Conservation (phyloP, 2,329 filamentous ascomycete species). For the Apiospora pterosperma region DNA sequence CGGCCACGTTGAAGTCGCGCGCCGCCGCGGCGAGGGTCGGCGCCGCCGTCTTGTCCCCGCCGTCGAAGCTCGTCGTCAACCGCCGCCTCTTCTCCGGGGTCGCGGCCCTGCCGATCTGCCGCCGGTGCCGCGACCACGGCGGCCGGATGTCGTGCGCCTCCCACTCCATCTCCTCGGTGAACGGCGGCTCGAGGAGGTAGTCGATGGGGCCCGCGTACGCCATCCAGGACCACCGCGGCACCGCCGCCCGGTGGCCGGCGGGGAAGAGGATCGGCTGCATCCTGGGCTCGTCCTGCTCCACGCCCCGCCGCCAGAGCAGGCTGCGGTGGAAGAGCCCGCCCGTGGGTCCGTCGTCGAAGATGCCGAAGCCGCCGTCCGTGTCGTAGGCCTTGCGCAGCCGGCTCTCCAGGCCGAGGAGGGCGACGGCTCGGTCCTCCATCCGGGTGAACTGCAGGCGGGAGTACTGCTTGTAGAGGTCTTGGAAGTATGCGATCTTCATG, state of each 20-base stretch:
- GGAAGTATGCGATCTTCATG: constrained; percentile 10
- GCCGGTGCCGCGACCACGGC: background rate
- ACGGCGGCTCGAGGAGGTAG: background rate
- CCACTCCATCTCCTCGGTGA: background rate
- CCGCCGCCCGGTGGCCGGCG: background rate
- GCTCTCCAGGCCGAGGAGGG: constrained; percentile 14
- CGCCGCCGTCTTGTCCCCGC: background rate
- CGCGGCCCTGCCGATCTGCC: background rate
- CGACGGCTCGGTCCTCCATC: constrained; percentile 11
- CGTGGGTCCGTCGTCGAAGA: constrained; percentile 7
- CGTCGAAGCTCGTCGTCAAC: background rate
- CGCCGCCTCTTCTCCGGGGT: no score
- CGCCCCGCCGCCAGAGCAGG: background rate
- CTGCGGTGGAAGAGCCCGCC: background rate
- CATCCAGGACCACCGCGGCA: constrained; percentile 7
- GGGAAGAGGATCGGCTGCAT: background rate
- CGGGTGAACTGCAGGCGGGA: background rate
- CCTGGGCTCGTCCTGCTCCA: background rate
- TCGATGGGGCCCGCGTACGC: background rate
- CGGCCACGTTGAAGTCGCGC: background rate
- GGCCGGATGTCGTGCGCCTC: background rate
- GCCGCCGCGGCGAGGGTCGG: background rate
- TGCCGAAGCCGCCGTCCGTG: constrained; percentile 12
- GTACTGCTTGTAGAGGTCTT: constrained; percentile 1
- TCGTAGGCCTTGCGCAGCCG: constrained; percentile 11